Evolutionary conservation across 805 yeast species (phyloP), one percentile per base, ranked within the genome.

Genomic region (Pichia cephalocereana): DNA sequence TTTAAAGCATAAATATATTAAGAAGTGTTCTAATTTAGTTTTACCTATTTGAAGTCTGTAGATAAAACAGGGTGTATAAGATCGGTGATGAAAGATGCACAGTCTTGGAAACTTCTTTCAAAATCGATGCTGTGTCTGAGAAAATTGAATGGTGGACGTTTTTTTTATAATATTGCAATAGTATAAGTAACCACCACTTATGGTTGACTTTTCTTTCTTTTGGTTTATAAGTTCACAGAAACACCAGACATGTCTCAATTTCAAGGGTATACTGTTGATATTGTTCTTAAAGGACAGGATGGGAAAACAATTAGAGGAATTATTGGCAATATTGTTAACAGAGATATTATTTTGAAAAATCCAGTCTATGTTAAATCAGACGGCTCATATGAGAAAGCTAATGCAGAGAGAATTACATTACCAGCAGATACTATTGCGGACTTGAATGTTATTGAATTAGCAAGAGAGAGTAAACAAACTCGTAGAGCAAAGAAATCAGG

Each of bases 361-460:
- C 69, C 63, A 23, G 65, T 54, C 52, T 62, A 55, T 62, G 60
- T 48, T 39, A 53, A 60, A 54, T 52, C 67, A n/a, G 43, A 45
- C 28, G 51, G 51, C 15, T 38, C 48, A 4, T 41, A 26, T 26
- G 50, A 66, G 14, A 46, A 49, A 15, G 27, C 52, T 7, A 57
- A 58, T 4, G 44, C 54, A 8, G 49, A 52, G 17, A 59, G 57
- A 47, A 42, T 58, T 8, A 27, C 49, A 7, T 50, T 66, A 38
- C 41, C 63, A 52, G 76, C 77, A 36, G 43, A 55, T 12, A 65
- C 65, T 14, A 77, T 82, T 41, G 61, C 68, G 6, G 85, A 81
- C 57, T 65, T 82, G 61, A 75, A 73, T 50, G 85, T 82, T 9
- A 53, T 75, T 8, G 80, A 71, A 43, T 60, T 81, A n/a, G 83